Conservation (phyloP, 2,329 filamentous ascomycete species). For the Ophiocordyceps polyrhachis-furcata region DNA sequence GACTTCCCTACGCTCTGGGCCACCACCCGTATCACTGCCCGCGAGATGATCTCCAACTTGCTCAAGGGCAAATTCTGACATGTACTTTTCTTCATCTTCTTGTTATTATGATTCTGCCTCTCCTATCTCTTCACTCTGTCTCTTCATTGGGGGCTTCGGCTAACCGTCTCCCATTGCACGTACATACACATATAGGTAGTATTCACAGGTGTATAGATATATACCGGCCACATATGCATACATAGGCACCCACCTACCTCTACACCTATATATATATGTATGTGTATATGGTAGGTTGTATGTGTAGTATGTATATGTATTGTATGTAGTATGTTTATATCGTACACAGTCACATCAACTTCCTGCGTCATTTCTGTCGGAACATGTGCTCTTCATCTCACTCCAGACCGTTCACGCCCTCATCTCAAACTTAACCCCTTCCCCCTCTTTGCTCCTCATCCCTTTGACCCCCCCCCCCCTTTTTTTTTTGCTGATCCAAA, state of each 20-base stretch:
- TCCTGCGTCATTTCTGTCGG: not conserved
- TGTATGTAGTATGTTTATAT: not conserved
- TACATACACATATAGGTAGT: no score
- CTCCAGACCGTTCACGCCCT: not conserved
- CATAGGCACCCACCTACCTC: no score
- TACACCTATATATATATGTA: no score
- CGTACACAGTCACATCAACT: not conserved
- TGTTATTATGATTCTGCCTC: no score
- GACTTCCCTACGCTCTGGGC: slow-evolving; percentile 73
- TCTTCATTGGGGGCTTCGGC: no score
- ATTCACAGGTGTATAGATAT: no score
- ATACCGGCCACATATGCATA: no score
- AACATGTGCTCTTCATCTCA: not conserved
- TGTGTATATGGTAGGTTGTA: no score
- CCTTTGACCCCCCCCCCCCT: not conserved
- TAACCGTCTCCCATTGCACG: no score
- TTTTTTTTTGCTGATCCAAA: not conserved
- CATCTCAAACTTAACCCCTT: not conserved
- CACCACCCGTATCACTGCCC: slow-evolving; percentile 54
- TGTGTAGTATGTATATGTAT: no score
- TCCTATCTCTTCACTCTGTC: no score
- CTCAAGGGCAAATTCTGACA: slow-evolving; percentile 46
- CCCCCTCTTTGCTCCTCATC: not conserved
- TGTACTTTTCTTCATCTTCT: no score
- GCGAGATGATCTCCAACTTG: slow-evolving; percentile 61